Evolutionary conservation across 2,329 filamentous ascomycete genomes (phyloP).

Genomic region (Biscogniauxia mediterranea): DNA sequence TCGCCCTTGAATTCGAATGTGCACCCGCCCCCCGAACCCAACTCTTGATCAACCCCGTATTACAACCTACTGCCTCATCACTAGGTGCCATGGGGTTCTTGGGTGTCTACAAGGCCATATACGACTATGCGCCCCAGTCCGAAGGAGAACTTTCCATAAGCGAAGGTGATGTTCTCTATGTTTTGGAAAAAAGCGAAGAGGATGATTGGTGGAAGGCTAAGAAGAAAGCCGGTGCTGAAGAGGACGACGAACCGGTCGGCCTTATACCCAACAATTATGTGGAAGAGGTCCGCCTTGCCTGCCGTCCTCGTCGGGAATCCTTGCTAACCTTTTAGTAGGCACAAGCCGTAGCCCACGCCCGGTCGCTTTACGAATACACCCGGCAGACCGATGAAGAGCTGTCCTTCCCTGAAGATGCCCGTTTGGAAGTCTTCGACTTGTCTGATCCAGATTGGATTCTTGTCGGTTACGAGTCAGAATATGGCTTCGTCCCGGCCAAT

Average conservation of each 20-base stretch:
- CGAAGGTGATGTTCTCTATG: slow-evolving; percentile 86
- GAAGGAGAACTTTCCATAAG: slow-evolving; percentile 80
- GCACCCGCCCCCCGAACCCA: not conserved
- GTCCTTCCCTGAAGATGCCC: slow-evolving; percentile 86
- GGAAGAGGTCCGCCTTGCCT: slow-evolving; percentile 68
- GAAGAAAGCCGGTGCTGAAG: slow-evolving; percentile 78
- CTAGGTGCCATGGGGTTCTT: slow-evolving; percentile 74
- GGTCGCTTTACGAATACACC: slow-evolving; percentile 96
- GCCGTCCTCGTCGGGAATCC: slow-evolving; percentile 51
- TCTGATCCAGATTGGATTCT: slow-evolving; percentile 96
- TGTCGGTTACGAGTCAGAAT: slow-evolving; percentile 80
- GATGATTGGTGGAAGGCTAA: slow-evolving; percentile 95
- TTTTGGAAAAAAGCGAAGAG: slow-evolving; percentile 76
- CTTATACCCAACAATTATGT: slow-evolving; percentile 94
- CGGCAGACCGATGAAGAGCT: slow-evolving; percentile 97
- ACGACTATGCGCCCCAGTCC: slow-evolving; percentile 87
- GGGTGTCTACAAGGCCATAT: slow-evolving; percentile 85
- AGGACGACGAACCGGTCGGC: slow-evolving; percentile 88
- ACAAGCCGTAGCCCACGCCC: slow-evolving; percentile 66
- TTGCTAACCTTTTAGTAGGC: slow-evolving; percentile 49
- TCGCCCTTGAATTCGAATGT: not conserved
- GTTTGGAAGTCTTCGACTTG: slow-evolving; percentile 81
- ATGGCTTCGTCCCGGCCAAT: slow-evolving; percentile 91
- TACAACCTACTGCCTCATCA: slow-evolving; percentile 9
- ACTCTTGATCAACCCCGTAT: not conserved